Base-by-base conservation (phyloP, 805 yeast genomes). In the Scheffersomyces lignosus region DNA sequence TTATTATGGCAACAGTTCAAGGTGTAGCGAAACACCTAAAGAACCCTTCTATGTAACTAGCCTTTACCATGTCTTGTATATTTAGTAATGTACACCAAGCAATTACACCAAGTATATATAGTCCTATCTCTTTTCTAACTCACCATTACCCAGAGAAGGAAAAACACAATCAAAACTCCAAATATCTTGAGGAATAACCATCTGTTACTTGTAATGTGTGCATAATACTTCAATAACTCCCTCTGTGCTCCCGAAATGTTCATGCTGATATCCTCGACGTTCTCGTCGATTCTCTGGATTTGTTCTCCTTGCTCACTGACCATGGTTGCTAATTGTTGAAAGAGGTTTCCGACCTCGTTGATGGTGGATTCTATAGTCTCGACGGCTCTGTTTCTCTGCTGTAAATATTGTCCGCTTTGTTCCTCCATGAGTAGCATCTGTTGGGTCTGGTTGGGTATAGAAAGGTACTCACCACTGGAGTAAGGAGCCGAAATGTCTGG, bases 281-380 rank as follows among this genome's bases (percentile, higher is more conserved):
- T 90, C 38, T 81, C 87, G 63, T 93, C 99, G 45, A 93, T 93
- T 55, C 98, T 73, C 61, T 91, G 98, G 39, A 93, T 91, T 12
- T 85, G 86, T 52, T 93, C 99, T 27, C 98, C 91, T 64, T 93
- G 99, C 60, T 93, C 98, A 44, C 87, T 89, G 5, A 93, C 97
- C 98, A 93, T 91, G 1, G 95, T 84, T 4, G 98, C 96, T 51
- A 93, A 72, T 62, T 93, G 99, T 52, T 87, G 91, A 66, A 93
- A 93, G 42, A 93, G 72, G 33, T 86, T 84, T 29, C 99, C 99
- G 33, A 93, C 96, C 61, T 93, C 98, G 54, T 91, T 91, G 43
- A 93, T 93, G 0, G 99, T 93, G n/a, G 88, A 77, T 58, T 93
- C 99, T 34, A 93, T 93, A 0, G 97, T 87, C 56, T 91, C 98